Evolutionary conservation across 2,329 filamentous ascomycete genomes (phyloP), one percentile per base, ranked within the genome.

Genomic region (Pezicula radicicola): DNA sequence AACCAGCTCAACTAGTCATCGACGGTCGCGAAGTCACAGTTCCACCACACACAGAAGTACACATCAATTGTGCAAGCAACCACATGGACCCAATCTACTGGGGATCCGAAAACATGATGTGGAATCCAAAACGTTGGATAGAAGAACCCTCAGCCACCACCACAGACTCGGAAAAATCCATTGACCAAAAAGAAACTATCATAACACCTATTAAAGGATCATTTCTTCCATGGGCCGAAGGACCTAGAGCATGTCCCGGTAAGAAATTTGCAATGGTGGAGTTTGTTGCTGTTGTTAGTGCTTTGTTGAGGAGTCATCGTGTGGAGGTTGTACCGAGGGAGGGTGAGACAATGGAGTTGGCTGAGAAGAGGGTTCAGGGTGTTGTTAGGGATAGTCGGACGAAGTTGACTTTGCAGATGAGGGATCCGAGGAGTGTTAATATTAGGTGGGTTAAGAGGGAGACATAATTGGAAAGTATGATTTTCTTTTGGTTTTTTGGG

Each of bases 11-110:
- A 8, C 48, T 59, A 15, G 50, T 2, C 7, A n/a, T 47, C 12
- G 27, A 51, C 9, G 56, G 50, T 10, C 48, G 46, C 12, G 30
- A 46, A 18, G 25, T 53, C 15, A 50, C 21, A 3, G 42, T 64
- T 12, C 62, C 62, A 2, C 43, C 15, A 66, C 25, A 66, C 30
- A 68, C 67, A 5, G 66, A 70, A 48, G 66, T 83, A 27, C 72
- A 66, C 7, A 10, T 44, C 25, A 44, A 44, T 12, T 5, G 47
- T 5, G 37, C 47, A 9, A 51, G 46, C 10, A 35, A 60, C 12
- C 48, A 57, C 18, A 53, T 50, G 1, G 36, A 47, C 3, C 52
- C 55, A 13, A 36, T 37, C 2, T 57, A 57, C 44, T 61, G 58
- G 56, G 59, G 58, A 1, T 15, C 35, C 10, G 55, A 60, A 41